Percentiles rank a stretch among this genome's conserved stretches.
Conservation (phyloP, 1,284 basidiomycete species). For the Cutaneotrichosporon arboriforme region DNA sequence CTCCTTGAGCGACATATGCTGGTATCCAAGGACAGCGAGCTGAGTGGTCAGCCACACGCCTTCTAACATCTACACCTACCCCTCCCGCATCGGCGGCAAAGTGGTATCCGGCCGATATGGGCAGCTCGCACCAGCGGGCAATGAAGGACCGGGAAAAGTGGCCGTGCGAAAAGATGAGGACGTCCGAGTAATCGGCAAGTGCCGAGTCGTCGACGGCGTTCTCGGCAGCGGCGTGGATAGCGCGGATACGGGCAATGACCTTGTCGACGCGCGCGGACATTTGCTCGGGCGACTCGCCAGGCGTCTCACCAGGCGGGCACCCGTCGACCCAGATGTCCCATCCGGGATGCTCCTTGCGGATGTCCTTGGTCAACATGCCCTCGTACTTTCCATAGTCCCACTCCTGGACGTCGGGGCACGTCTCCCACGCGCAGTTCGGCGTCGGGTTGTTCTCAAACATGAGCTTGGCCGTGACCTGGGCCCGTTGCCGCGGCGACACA, state of each 20-base stretch:
- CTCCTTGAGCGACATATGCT: constrained; percentile 47
- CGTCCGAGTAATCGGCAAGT: constrained; percentile 37
- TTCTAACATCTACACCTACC: constrained; percentile 19
- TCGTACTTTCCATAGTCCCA: constrained; percentile 93
- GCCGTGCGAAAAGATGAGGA: constrained; percentile 55
- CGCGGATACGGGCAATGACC: constrained; percentile 67
- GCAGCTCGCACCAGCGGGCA: constrained; percentile 48
- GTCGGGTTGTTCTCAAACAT: constrained; percentile 42
- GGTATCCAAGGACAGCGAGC: constrained; percentile 49
- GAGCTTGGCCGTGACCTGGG: constrained; percentile 76
- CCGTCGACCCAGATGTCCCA: constrained; percentile 83
- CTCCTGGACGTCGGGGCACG: constrained; percentile 51
- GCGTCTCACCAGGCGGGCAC: constrained; percentile 60
- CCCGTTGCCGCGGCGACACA: constrained; percentile 77
- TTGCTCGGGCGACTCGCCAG: constrained; percentile 72
- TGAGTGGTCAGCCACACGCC: constrained; percentile 10
- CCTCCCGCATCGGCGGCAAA: constrained; percentile 47
- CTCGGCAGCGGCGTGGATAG: constrained; percentile 61
- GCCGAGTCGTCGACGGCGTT: constrained; percentile 1
- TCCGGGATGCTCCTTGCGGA: constrained; percentile 58
- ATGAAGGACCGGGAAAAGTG: constrained; percentile 83
- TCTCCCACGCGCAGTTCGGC: constrained; percentile 28
- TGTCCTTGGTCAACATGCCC: constrained; percentile 69
- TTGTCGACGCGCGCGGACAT: constrained; percentile 72
- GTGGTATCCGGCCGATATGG: constrained; percentile 47